Evolutionary conservation across 108 stramenopile species (phyloP).

Genomic region (Nitzschia sp.): DNA sequence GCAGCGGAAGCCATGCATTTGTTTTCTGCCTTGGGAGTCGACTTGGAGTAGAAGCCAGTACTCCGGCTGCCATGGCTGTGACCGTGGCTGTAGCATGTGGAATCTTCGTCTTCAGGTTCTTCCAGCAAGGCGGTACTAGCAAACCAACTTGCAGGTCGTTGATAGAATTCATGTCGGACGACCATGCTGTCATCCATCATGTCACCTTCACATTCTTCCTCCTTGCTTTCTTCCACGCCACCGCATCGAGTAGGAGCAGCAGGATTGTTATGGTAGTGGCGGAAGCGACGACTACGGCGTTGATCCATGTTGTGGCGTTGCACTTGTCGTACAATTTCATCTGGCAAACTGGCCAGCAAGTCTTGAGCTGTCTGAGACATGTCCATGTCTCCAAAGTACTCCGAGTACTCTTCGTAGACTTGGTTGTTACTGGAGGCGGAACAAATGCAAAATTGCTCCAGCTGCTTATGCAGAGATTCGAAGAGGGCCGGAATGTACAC

Average conservation of each 20-base stretch:
- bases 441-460: not conserved
- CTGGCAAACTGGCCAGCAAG: not conserved
- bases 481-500: not conserved
- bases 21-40: not conserved
- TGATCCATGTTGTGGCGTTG: not conserved
- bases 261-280: not conserved
- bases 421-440: not conserved
- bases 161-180: not conserved
- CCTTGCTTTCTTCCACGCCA: constrained; percentile 1
- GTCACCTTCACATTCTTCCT: not conserved
- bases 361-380: not conserved
- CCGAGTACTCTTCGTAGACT: not conserved
- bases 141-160: not conserved
- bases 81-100: not conserved
- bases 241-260: not conserved
- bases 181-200: not conserved
- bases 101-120: not conserved
- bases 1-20: not conserved
- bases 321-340: not conserved
- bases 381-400: not conserved
- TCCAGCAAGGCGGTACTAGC: constrained; percentile 1
- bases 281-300: not conserved
- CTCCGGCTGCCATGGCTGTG: not conserved
- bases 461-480: not conserved
- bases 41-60: not conserved